Conservation (phyloP, 2,329 filamentous ascomycete genomes). For the Colletotrichum musicola region DNA sequence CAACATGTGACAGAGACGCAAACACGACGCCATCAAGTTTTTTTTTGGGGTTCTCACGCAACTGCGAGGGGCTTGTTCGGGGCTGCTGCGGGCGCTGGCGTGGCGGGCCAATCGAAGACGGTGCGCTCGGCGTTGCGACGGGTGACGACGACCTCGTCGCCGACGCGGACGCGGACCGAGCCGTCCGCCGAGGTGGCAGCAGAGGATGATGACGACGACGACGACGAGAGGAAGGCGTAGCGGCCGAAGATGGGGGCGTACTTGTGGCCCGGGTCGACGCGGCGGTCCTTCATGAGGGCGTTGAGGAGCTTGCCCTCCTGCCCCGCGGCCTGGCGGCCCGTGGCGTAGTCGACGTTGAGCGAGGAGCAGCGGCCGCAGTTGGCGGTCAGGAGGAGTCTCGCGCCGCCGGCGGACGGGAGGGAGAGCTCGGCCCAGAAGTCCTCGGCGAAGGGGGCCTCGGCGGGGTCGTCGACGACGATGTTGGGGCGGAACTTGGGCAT, state of each 20-base stretch:
- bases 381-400: constrained; percentile 70
- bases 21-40: neutral
- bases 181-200: constrained; percentile 25
- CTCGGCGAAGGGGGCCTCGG: constrained; percentile 73
- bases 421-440: constrained; percentile 78
- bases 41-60: neutral
- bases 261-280: constrained; percentile 76
- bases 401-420: constrained; percentile 47
- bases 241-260: constrained; percentile 80
- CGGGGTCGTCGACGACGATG: constrained; percentile 74
- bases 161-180: constrained; percentile 59
- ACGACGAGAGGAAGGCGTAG: constrained; percentile 71
- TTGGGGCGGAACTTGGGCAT: constrained; percentile 81
- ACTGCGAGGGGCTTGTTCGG: constrained; percentile 19
- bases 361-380: constrained; percentile 79
- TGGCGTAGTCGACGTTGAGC: constrained; percentile 78
- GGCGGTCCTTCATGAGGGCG: constrained; percentile 76
- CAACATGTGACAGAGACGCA: neutral
- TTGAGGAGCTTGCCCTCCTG: constrained; percentile 74
- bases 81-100: neutral
- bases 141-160: constrained; percentile 67
- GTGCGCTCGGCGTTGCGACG: constrained; percentile 64
- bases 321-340: constrained; percentile 68
- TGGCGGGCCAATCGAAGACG: constrained; percentile 64
- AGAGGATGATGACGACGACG: constrained; percentile 18